Evolutionary conservation across 768 basidiomycete species (phyloP), one percentile per base, ranked within the genome.

Genomic region (Suillus discolor): DNA sequence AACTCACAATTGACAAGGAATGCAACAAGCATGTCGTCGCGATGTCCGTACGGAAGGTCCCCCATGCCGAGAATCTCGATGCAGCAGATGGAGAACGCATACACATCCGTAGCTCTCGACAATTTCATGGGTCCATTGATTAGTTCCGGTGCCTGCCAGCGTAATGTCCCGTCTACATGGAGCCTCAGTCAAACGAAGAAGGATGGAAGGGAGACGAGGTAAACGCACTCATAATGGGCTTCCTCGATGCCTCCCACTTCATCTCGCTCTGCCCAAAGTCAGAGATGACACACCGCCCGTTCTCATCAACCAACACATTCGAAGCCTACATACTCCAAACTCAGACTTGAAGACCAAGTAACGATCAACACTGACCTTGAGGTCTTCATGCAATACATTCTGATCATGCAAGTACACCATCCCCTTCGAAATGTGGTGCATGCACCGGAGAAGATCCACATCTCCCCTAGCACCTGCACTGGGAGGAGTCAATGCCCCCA

Each of bases 241-340:
- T 78, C 12, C 85, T 81, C 69, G 82, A 87, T 5, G 85, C 87
- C 73, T 94, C 91, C 18, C 82, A 85, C 77, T 88, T 91, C 80
- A 94, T 87, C 75, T 91, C 89, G 69, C 86, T 89, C 74, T 94
- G 90, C 0, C 91, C 92, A 74, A 96, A 95, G 72, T 94, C 92
- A 36, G 91, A 87, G 49, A 95, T 87, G 47, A 94, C 82, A 65
- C 92, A 94, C 55, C 79, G 84, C 2, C 84, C 81, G 1, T 81
- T 75, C 66, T 92, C 87, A 68, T 90, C 86, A 16, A 96, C 86
- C 2, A 95, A 84, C 18, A 94, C 85, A 72, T 96, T 95, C 2
- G 89, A 82, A 3, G 85, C 90, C 90, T 86, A 47, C n/a, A 47
- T 23, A 20, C 5, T 31, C 39, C 18, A 38, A 12, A 28, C 6